Base-by-base conservation (phyloP, 2,329 filamentous ascomycete species). In the Talaromyces sp. region DNA sequence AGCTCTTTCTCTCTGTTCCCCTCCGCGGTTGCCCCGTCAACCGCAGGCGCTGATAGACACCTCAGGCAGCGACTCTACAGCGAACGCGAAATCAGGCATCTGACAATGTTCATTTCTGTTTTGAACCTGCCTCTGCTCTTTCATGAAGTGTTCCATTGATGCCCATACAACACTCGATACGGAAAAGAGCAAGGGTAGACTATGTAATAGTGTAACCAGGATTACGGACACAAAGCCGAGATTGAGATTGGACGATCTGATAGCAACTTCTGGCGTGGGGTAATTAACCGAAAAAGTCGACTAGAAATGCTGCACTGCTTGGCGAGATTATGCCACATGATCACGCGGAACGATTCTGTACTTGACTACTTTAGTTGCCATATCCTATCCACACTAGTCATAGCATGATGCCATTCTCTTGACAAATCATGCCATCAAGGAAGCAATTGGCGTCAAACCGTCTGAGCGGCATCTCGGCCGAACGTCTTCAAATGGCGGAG, bases 11-110 rank as follows among this genome's bases (percentile, higher is more conserved):
- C 35, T 39, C 23, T 35, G 8, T 52, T 63, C 18, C 58, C 52
- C 57, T 57, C 50, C 35, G 52, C 23, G 58, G 64, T 65, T 65
- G 64, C 64, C 64, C 64, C 58, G 39, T 65, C 62, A 65, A 65
- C 64, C 33, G 42, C 5, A 9, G 9, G 5, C 31, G 16, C 25
- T 16, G 46, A 28, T 55, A 3, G 42, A 46, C 23, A 40, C 61
- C 46, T 33, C 28, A 58, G 61, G 42, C 55, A 35, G 54, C 40
- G 40, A 48, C 56, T 31, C 28, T 11, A 35, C 39, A 25, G 14
- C n/a, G 7, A 21, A 1, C 9, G 18, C 11, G 14, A n/a, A 4
- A 8, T 0, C 40, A 44, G 8, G 9, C 40, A 44, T 35, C 50
- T 37, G 7, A 21, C 16, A 23, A 21, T n/a, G n/a, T n/a, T 21